Percentiles rank a stretch among this genome's conserved stretches.
Evolutionary conservation across 192 early-diverging fungal genomes (phyloP).

Genomic region (Linnemannia schmuckeri): DNA sequence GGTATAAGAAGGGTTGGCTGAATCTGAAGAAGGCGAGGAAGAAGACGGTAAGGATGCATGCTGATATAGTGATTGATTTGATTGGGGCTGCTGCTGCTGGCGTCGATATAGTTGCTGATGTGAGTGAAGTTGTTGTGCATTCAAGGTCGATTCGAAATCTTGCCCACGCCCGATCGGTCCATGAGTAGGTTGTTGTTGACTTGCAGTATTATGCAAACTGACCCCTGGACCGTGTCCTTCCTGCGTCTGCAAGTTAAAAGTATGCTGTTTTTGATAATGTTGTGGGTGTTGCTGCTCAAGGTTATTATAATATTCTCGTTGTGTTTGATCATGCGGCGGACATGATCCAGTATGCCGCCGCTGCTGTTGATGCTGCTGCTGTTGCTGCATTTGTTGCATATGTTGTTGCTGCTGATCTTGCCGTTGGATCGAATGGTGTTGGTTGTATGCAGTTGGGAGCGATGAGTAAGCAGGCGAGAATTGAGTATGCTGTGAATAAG

Average conservation of each 20-base stretch:
- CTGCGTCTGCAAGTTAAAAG: not conserved
- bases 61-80: not conserved
- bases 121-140: not conserved
- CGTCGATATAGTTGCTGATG: not conserved
- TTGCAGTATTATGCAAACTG: not conserved
- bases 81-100: not conserved
- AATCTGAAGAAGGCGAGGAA: not conserved
- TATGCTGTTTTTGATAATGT: not conserved
- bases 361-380: not conserved
- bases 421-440: not conserved
- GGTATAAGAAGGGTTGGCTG: not conserved
- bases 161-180: not conserved
- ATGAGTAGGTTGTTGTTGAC: not conserved
- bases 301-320: not conserved
- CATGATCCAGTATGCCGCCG: not conserved
- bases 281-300: not conserved
- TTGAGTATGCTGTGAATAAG: not conserved
- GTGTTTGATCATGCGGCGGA: not conserved
- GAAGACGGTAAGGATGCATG: not conserved
- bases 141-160: not conserved
- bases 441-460: not conserved
- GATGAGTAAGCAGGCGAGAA: slow-evolving; percentile 1
- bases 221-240: not conserved
- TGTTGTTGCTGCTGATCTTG: not conserved
- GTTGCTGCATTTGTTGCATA: not conserved